Conservation (phyloP, 177 flowering plant species). For the Vitis hybrid region DNA sequence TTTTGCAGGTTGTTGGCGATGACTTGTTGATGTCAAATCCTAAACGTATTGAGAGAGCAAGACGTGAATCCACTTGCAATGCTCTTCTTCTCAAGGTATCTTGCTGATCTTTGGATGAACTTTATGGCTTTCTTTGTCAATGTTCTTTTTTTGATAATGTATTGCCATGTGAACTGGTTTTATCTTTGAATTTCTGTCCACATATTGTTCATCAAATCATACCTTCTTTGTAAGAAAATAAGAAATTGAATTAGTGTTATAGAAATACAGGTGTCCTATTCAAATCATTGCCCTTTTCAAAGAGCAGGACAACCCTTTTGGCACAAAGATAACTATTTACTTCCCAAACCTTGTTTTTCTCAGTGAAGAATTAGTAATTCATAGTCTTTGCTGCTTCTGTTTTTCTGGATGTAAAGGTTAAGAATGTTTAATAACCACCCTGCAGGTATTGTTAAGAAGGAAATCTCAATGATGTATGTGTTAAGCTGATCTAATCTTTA, state of each 20-base stretch:
- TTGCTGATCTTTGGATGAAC: background rate
- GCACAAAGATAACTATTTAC: no score
- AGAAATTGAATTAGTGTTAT: background rate
- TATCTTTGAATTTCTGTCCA: background rate
- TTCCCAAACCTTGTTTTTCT: no score
- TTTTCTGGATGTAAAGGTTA: no score
- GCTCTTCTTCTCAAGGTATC: conserved; percentile 90
- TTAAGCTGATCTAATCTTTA: no score
- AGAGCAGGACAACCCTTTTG: no score
- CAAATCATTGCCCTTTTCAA: no score
- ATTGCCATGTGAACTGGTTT: background rate
- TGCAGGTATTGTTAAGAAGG: no score
- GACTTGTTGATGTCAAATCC: conserved; percentile 82
- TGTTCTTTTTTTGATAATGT: background rate
- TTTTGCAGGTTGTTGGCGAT: conserved; percentile 89
- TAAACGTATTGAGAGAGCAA: conserved; percentile 81
- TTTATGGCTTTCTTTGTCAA: background rate
- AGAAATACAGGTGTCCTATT: no score
- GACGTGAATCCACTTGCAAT: conserved; percentile 72
- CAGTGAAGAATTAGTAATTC: no score
- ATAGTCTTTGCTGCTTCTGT: no score
- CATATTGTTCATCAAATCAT: background rate
- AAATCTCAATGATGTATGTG: no score
- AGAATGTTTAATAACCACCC: no score
- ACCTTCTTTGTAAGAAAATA: background rate